phyloP scores from a whole-genome alignment of 2,329 filamentous ascomycete genomes.

The Pyricularia grisea region DNA sequence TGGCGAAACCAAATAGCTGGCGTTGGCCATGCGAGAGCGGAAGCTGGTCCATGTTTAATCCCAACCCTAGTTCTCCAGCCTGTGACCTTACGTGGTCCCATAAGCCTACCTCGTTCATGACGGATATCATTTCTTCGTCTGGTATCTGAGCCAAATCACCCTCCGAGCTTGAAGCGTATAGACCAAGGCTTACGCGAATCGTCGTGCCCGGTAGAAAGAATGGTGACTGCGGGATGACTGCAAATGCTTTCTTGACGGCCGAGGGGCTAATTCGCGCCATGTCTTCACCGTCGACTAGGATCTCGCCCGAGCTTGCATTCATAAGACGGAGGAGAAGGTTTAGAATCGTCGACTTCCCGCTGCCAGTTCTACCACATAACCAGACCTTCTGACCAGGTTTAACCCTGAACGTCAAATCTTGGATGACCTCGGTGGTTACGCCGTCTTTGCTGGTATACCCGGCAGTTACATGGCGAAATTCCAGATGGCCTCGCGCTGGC shows the following conservation, averaged over 20 bases:
- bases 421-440: neutral
- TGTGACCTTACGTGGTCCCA: neutral
- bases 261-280: neutral
- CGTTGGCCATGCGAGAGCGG: neutral
- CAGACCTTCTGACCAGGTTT: neutral
- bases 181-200: neutral
- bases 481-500: conserved; percentile 3
- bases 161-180: neutral
- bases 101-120: neutral
- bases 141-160: neutral
- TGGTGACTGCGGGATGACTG: neutral
- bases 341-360: neutral
- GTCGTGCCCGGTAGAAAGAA: neutral
- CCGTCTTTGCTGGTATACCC: neutral
- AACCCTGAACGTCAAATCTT: neutral
- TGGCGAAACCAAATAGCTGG: neutral
- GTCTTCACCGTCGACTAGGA: neutral
- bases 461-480: conserved; percentile 6
- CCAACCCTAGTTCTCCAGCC: neutral
- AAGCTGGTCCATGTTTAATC: neutral
- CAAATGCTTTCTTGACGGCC: neutral
- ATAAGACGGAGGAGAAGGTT: neutral
- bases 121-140: neutral
- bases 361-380: neutral
- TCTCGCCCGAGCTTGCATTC: neutral